Evolutionary conservation across 2,329 filamentous ascomycete genomes (phyloP).

Genomic region (Phyllosticta paracitricarpa): DNA sequence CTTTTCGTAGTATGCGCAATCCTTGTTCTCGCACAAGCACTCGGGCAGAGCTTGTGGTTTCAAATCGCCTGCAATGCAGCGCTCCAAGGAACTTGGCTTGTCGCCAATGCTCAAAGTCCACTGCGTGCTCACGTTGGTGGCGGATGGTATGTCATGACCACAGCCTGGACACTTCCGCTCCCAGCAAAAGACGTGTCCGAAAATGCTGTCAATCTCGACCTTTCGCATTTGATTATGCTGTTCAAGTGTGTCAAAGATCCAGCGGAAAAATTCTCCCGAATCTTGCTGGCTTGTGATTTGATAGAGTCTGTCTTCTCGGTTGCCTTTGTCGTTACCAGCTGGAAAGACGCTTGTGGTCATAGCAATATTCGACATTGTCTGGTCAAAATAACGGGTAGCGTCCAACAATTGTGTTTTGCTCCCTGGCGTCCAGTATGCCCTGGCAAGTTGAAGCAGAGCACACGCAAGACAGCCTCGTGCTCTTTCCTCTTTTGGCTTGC

Average conservation of each 20-base stretch:
- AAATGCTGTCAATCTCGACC: background rate
- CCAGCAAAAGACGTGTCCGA: background rate
- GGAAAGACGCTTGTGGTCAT: background rate
- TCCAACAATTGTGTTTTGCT: background rate
- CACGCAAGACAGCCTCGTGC: conserved; percentile 1
- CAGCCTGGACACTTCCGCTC: background rate
- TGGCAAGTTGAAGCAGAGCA: background rate
- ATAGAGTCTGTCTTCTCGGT: background rate
- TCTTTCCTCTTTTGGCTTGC: background rate
- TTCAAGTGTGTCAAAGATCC: background rate
- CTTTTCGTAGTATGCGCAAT: background rate
- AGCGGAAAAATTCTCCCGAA: background rate
- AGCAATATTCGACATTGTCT: background rate
- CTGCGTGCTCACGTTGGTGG: no score
- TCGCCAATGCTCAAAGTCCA: no score
- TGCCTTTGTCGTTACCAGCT: background rate
- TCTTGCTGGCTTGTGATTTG: background rate
- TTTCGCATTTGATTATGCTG: background rate
- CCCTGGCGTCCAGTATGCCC: conserved; percentile 1
- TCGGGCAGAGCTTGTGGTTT: background rate
- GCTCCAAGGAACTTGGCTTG: background rate
- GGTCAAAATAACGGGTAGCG: background rate
- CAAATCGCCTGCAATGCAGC: background rate
- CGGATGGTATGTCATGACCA: no score
- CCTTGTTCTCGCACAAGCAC: background rate